Evolutionary conservation across 2,329 filamentous ascomycete species (phyloP), one percentile per base, ranked within the genome.

Genomic region (Fusarium humuli): DNA sequence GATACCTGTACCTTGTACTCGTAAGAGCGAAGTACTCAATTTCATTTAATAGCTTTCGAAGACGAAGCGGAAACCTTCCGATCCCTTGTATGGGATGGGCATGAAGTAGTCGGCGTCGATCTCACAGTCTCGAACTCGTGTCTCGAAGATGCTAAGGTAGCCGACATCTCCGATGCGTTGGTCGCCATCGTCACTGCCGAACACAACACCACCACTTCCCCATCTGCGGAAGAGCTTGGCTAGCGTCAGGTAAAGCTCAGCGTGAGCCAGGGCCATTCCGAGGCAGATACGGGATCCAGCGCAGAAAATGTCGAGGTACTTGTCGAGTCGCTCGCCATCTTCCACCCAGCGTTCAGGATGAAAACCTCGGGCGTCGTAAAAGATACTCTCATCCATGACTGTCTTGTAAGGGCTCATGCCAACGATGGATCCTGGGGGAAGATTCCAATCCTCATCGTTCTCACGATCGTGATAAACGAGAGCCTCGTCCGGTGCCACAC

Each of bases 401-500:
- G 78, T 77, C 67, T 75, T 75, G 71, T 78, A 79, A 11, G 78
- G 78, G 55, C 77, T 81, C 79, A 81, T 81, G 64, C 80, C 78
- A 37, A 81, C 71, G 10, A 79, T 75, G 9, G 77, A 77, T n/a
- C 77, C 77, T 3, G 75, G 74, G 16, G 79, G 78, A 12, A 81
- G 73, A 18, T 67, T 70, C 73, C 77, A 78, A 25, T 71, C 59
- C 44, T 69, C 74, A 37, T 72, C 73, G 6, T 73, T 74, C 48
- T 68, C 66, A 5, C 59, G 64, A 49, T 81, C 79, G n/a, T 69
- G 62, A 25, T 76, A 76, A 40, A 75, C 61, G 22, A 80, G 70
- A 5, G 73, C 69, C 64, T 81, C 78, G 29, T 78, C 71, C 4
- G 84, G 83, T 0, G 85, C 83, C 20, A 85, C 76, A 2, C 86